Base-by-base conservation (phyloP, 1,139 yeast genomes). In the Entelexis paramagnoliae region DNA sequence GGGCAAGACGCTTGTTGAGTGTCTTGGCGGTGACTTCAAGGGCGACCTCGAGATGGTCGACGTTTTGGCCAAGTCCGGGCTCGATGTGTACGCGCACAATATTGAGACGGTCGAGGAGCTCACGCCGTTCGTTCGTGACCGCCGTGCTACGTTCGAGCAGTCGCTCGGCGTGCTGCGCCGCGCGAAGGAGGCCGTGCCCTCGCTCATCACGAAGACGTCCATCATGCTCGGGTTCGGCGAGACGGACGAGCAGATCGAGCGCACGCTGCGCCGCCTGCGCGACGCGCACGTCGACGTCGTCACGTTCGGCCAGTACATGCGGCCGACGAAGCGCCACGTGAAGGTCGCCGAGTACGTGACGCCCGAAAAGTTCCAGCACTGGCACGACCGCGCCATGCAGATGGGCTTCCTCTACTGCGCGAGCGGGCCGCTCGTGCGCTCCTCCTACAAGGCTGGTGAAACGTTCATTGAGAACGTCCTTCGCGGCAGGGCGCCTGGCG, bases 251-350 rank as follows among this genome's bases (percentile, higher is more conserved):
- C 96, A 91, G 68, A 69, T 93, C 24, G 66, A 81, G 63, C 81
- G 79, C 60, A 81, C 97, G 0, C 68, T 93, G 62, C 72, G 67
- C 53, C 94, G 87, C 65, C 73, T 93, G 60, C 77, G 98, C 58
- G 78, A 69, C 20, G 77, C 83, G 50, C 72, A 76, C 9, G 93
- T 95, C 66, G 98, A 93, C 63, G 95, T 93, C 51, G 96, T 93
- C 24, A 93, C 99, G 0, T 91, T 93, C 69, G 99, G 99, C 40
- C 99, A 93, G 70, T 93, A 93, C 68, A 93, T 93, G 99, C 79
- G 97, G 65, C 99, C 99, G 43, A 93, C 99, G 1, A 91, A 86
- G 71, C 80, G 97, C 64, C 99, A 93, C 67, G 87, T 93, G 94
- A 89, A 89, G 72, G 99, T 93, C 40, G 96, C 87, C 20, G 96